Conservation (phyloP, 108 stramenopile species). For the Fistulifera solaris region DNA sequence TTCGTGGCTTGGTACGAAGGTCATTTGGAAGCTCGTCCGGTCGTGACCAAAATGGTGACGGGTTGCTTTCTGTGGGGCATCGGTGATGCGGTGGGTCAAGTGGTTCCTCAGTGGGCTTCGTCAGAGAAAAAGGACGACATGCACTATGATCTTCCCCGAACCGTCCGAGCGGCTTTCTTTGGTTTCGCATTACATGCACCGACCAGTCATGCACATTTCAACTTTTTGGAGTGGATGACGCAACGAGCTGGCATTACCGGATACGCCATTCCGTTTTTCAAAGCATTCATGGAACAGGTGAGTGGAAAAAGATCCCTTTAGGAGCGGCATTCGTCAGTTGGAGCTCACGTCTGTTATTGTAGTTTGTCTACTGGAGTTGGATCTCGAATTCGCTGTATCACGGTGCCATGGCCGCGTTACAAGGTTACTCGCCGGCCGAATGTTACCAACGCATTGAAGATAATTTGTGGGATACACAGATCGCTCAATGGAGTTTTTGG, state of each 20-base stretch:
- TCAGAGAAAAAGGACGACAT: constrained; percentile 4
- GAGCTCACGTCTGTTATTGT: too few species aligned
- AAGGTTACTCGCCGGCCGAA: constrained; percentile 34
- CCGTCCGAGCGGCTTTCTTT: constrained; percentile 45
- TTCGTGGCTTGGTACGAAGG: constrained; percentile 67
- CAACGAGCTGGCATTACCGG: constrained; percentile 39
- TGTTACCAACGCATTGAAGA: constrained; percentile 51
- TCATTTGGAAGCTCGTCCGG: constrained; percentile 40
- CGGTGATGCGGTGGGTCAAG: constrained; percentile 65
- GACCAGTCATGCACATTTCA: constrained; percentile 55
- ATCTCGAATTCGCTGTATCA: constrained; percentile 66
- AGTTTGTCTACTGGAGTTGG: constrained; percentile 81
- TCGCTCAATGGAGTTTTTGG: constrained; percentile 47
- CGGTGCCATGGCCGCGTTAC: constrained; percentile 74
- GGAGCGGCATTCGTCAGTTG: too few species aligned
- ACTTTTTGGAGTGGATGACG: constrained; percentile 77
- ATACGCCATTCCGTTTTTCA: constrained; percentile 52
- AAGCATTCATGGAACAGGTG: constrained; percentile 71
- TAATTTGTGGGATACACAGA: constrained; percentile 57
- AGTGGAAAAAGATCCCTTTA: too few species aligned
- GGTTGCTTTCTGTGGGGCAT: constrained; percentile 60
- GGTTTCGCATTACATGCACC: constrained; percentile 72
- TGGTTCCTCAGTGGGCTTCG: constrained; percentile 31
- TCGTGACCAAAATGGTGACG: constrained; percentile 60
- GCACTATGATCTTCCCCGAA: constrained; percentile 45